Percentiles rank a stretch among this genome's conserved stretches.
Conservation (phyloP, 192 early-diverging fungal species). For the Gigaspora rosea region DNA sequence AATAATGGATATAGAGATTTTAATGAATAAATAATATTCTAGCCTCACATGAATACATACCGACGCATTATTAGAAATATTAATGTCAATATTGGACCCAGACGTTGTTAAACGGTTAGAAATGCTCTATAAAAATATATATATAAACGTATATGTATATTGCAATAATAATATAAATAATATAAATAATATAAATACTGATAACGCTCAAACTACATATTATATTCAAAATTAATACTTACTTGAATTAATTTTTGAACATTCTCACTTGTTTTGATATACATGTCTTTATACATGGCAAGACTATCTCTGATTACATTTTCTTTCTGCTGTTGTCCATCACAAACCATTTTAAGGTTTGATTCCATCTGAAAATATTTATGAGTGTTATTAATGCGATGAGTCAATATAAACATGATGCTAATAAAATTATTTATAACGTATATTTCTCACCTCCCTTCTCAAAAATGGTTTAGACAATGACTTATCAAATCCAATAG, state of each 20-base stretch:
- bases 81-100: background rate
- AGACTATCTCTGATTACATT: constrained; percentile 71
- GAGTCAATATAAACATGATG: constrained; percentile 6
- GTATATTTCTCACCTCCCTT: constrained; percentile 55
- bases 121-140: background rate
- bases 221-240: background rate
- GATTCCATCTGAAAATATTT: constrained; percentile 66
- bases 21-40: background rate
- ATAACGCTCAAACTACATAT: background rate
- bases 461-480: constrained; percentile 89
- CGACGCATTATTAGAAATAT: background rate
- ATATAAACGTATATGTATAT: too few species aligned
- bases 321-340: constrained; percentile 62
- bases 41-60: background rate
- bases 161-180: too few species aligned
- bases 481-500: constrained; percentile 82
- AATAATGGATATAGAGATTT: background rate
- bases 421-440: constrained; percentile 4
- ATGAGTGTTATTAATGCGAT: background rate
- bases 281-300: constrained; percentile 73
- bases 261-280: constrained; percentile 45
- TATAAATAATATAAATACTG: background rate
- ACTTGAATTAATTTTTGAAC: background rate
- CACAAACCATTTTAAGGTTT: constrained; percentile 73
- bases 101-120: background rate